These are phyloP conservation scores for Sporothrix pseudoabietina DNA, from an alignment of 2,329 filamentous ascomycete species.

Conservation along the genomic window DNA sequence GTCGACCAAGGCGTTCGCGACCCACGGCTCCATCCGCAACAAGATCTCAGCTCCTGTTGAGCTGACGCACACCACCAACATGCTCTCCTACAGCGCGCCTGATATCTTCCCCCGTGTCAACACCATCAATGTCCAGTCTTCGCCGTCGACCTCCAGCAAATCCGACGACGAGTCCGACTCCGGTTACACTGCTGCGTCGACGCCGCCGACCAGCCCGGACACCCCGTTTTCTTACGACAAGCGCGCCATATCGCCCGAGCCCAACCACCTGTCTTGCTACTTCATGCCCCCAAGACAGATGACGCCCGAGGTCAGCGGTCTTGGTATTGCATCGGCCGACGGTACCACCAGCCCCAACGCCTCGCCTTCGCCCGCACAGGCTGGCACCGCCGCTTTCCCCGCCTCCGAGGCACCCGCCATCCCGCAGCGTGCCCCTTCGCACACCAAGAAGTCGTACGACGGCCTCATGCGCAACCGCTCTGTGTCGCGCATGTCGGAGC, in stretches of 20 bases:
- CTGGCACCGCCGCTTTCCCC: constrained; percentile 35
- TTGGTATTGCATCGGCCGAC: constrained; percentile 18
- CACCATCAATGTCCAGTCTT: constrained; percentile 41
- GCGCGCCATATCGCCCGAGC: constrained; percentile 58
- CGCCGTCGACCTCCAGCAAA: constrained; percentile 51
- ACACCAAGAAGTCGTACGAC: constrained; percentile 83
- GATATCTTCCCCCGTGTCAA: constrained; percentile 64
- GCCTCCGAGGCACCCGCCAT: constrained; percentile 61
- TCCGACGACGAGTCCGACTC: constrained; percentile 76
- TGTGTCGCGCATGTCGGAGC: constrained; percentile 57
- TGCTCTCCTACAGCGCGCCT: constrained; percentile 92
- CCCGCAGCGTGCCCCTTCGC: constrained; percentile 77
- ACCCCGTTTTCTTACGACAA: constrained; percentile 53
- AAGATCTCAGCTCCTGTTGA: constrained; percentile 88
- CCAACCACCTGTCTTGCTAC: constrained; percentile 69
- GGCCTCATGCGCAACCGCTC: constrained; percentile 57
- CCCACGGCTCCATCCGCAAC: constrained; percentile 55
- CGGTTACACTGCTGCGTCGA: constrained; percentile 57
- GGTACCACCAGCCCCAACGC: constrained; percentile 46
- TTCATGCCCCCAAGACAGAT: constrained; percentile 58
- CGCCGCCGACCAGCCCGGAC: constrained; percentile 68
- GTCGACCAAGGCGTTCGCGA: constrained; percentile 49
- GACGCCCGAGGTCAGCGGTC: constrained; percentile 36
- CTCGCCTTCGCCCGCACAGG: constrained; percentile 36
- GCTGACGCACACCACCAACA: constrained; percentile 91